Percentiles rank a stretch among this genome's conserved stretches.
Conservation (phyloP, 1,284 basidiomycete species). For the Ceratobasidium theobromae region DNA sequence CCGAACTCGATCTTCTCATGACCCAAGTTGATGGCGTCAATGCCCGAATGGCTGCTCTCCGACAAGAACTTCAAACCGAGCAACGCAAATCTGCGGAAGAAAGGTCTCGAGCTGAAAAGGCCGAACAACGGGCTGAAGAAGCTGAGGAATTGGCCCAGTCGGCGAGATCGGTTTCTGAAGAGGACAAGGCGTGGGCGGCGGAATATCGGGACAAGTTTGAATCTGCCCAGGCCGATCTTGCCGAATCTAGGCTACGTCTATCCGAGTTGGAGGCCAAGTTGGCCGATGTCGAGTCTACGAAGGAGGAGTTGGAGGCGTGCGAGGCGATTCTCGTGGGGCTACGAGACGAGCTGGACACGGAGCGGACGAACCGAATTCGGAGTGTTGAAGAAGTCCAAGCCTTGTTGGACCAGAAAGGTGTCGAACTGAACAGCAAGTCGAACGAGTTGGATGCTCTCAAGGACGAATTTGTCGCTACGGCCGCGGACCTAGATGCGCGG, state of each 20-base stretch:
- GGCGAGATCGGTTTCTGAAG: neutral
- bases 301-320: conserved; percentile 20
- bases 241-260: neutral
- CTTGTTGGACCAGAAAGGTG: conserved; percentile 1
- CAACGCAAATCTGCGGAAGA: conserved; percentile 10
- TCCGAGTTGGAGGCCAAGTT: neutral
- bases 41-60: conserved; percentile 13
- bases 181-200: conserved; percentile 22
- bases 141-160: neutral
- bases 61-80: conserved; percentile 27
- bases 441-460: conserved; percentile 26
- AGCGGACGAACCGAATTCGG: neutral
- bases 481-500: conserved; percentile 14
- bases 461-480: conserved; percentile 27
- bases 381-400: conserved; percentile 3
- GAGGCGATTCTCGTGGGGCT: conserved; percentile 12
- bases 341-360: conserved; percentile 14
- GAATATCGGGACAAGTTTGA: conserved; percentile 14
- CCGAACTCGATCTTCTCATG: conserved; percentile 21
- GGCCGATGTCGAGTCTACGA: neutral
- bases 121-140: conserved; percentile 16
- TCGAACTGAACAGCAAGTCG: conserved; percentile 1
- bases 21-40: conserved; percentile 25
- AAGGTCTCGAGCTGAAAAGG: conserved; percentile 12
- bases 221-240: conserved; percentile 6